A percentile compares a stretch with the other conserved stretches of the same genome.
Evolutionary conservation across 1,284 basidiomycete genomes (phyloP).

Genomic region (Volvariella volvacea): DNA sequence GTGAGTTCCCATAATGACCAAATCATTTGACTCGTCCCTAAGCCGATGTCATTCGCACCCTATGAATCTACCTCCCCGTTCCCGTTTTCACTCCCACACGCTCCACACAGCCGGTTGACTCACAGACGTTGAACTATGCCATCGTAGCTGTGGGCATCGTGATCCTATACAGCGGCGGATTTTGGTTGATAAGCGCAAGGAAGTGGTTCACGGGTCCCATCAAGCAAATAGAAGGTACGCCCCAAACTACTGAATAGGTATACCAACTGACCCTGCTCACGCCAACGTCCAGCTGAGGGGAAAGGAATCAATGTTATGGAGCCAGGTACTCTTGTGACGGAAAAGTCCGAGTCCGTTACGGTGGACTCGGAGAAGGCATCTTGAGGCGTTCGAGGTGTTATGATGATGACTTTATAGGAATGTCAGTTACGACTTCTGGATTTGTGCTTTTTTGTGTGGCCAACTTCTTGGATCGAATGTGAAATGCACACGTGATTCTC

Average conservation of each 20-base stretch:
- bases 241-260: not conserved
- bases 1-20: slow-evolving; percentile 20
- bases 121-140: slow-evolving; percentile 68
- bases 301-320: slow-evolving; percentile 43
- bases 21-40: not conserved
- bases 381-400: too few species aligned
- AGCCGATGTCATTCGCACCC: not conserved
- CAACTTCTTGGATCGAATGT: too few species aligned
- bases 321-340: slow-evolving; percentile 17
- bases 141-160: slow-evolving; percentile 71
- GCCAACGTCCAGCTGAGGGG: slow-evolving; percentile 30
- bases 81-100: not conserved
- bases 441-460: too few species aligned
- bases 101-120: slow-evolving; percentile 47
- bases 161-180: slow-evolving; percentile 49
- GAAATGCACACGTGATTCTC: too few species aligned
- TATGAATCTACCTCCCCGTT: not conserved
- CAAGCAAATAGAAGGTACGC: slow-evolving; percentile 53
- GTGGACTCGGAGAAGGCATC: too few species aligned
- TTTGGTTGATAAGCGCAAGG: slow-evolving; percentile 63
- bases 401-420: too few species aligned
- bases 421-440: too few species aligned
- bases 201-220: slow-evolving; percentile 67
- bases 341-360: slow-evolving; percentile 10
- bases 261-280: not conserved